Evolutionary conservation across 2,329 filamentous ascomycete species (phyloP).

Genomic region (Trichoderma simmonsii): DNA sequence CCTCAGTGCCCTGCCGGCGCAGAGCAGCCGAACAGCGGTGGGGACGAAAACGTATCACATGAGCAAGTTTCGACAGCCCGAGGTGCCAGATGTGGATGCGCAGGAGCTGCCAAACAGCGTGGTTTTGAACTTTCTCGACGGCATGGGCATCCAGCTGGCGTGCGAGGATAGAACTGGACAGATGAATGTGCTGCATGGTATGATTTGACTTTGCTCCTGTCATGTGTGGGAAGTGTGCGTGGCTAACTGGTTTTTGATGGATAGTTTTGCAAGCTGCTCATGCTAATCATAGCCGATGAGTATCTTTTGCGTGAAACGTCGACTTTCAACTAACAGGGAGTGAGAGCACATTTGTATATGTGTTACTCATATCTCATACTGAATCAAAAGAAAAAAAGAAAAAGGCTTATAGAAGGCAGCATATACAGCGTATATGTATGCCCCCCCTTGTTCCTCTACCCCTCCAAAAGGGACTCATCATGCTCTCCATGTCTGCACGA

Average conservation of each 20-base stretch:
- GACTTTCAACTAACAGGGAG: not conserved
- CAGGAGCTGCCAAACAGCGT: constrained; percentile 91
- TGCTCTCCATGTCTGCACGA: not conserved
- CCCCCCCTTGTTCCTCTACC: not conserved
- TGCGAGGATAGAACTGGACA: constrained; percentile 62
- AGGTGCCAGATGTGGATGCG: constrained; percentile 82
- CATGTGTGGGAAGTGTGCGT: not conserved
- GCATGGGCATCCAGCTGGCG: constrained; percentile 60
- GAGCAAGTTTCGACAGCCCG: constrained; percentile 75
- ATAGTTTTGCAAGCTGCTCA: constrained; percentile 38
- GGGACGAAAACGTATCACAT: constrained; percentile 77
- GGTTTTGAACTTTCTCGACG: constrained; percentile 58
- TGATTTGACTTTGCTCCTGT: constrained; percentile 34
- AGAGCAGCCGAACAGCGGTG: constrained; percentile 45
- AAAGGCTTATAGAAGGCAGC: not conserved
- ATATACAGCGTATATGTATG: not conserved
- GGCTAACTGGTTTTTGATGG: not conserved
- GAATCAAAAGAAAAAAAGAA: not conserved
- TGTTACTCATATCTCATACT: not conserved
- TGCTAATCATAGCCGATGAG: constrained; percentile 32
- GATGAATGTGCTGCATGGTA: constrained; percentile 51
- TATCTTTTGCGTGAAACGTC: not conserved
- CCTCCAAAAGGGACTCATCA: not conserved
- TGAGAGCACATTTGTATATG: not conserved
- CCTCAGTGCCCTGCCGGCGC: constrained; percentile 61